Conservation (phyloP, 805 yeast genomes). For the Saturnispora mendoncae region DNA sequence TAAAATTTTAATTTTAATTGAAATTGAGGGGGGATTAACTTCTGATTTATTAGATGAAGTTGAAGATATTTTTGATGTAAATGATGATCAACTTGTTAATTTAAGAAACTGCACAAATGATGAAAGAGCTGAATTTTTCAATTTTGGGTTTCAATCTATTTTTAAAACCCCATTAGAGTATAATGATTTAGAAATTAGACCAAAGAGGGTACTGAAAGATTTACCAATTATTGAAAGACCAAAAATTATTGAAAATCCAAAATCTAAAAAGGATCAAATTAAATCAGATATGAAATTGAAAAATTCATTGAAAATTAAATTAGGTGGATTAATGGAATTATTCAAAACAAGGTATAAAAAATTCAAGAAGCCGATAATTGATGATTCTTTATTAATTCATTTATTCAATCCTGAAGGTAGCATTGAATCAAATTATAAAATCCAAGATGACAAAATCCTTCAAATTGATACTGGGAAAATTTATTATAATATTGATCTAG, state of each 20-base stretch:
- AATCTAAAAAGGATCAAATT: conserved; percentile 33
- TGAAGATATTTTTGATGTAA: conserved; percentile 49
- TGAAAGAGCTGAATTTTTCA: conserved; percentile 53
- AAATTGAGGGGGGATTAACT: conserved; percentile 38
- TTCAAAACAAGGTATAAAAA: conserved; percentile 82
- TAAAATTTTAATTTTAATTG: conserved; percentile 62
- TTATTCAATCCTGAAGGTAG: conserved; percentile 54
- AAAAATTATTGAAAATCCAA: neutral
- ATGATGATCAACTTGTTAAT: conserved; percentile 40
- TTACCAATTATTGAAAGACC: conserved; percentile 24
- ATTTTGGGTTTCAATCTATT: conserved; percentile 43
- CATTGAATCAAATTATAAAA: conserved; percentile 35
- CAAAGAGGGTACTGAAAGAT: conserved; percentile 38
- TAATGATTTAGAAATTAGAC: conserved; percentile 52
- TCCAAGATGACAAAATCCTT: conserved; percentile 66
- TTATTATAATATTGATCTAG: conserved; percentile 85
- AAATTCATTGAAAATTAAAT: conserved; percentile 74
- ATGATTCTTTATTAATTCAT: conserved; percentile 63
- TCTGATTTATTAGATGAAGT: conserved; percentile 33
- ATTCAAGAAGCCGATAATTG: conserved; percentile 84
- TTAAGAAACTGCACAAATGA: conserved; percentile 31
- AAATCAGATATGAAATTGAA: conserved; percentile 68
- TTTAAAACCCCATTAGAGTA: conserved; percentile 63
- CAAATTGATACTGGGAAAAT: conserved; percentile 67
- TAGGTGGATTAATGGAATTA: conserved; percentile 82